These are phyloP conservation scores for Penicillium macrosclerotiorum DNA, from an alignment of 495 filamentous ascomycete species.

Conservation along the genomic window DNA sequence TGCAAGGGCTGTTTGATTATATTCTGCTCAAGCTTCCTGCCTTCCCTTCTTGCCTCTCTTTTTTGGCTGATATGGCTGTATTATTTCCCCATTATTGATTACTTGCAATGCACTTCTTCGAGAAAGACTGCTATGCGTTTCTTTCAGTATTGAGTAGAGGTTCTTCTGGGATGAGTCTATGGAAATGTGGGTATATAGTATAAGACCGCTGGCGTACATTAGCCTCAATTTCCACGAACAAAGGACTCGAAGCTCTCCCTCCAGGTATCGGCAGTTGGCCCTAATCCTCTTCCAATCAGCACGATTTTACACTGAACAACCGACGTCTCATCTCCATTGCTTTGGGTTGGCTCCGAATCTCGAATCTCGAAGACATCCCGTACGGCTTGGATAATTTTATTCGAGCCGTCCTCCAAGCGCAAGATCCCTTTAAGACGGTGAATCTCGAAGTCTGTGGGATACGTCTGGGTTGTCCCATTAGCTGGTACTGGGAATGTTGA, in stretches of 20 bases:
- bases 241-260: slow-evolving; percentile 35
- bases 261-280: slow-evolving; percentile 28
- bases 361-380: slow-evolving; percentile 90
- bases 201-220: too few species aligned
- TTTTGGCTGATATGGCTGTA: slow-evolving; percentile 33
- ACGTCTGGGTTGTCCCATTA: slow-evolving; percentile 1
- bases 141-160: too few species aligned
- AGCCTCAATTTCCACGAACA: slow-evolving; percentile 7
- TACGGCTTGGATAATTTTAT: slow-evolving; percentile 85
- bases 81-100: slow-evolving; percentile 25
- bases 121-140: slow-evolving; percentile 3
- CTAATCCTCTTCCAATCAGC: slow-evolving; percentile 70
- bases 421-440: slow-evolving; percentile 85
- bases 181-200: too few species aligned
- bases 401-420: slow-evolving; percentile 54
- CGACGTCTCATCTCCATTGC: slow-evolving; percentile 14
- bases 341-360: slow-evolving; percentile 49
- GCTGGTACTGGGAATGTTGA: slow-evolving; percentile 51
- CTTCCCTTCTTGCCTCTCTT: slow-evolving; percentile 19
- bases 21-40: too few species aligned
- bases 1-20: slow-evolving; percentile 22
- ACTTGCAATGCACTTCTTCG: slow-evolving; percentile 18
- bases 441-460: slow-evolving; percentile 59
- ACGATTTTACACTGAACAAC: slow-evolving; percentile 65
- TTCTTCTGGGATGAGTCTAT: too few species aligned